phyloP scores from a whole-genome alignment of 805 yeast genomes.

The Maudiozyma bulderi region DNA sequence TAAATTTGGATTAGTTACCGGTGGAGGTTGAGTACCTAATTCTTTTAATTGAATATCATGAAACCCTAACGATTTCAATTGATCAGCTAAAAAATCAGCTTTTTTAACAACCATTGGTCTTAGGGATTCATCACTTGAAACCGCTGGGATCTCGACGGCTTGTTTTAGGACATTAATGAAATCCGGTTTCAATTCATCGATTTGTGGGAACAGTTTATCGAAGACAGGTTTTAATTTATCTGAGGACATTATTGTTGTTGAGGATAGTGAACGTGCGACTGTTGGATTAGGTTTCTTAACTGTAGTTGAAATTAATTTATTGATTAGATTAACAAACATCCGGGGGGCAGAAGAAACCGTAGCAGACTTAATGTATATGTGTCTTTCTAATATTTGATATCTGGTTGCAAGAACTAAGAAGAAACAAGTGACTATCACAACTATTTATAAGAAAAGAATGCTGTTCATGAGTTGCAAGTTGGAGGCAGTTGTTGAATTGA shows the following conservation, averaged over 20 bases:
- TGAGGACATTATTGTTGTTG: slow-evolving; percentile 7
- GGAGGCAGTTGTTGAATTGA: no score
- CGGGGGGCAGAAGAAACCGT: neutral
- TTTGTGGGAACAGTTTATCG: slow-evolving; percentile 37
- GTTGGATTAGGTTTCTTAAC: neutral
- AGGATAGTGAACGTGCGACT: neutral
- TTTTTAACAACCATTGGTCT: slow-evolving; percentile 86
- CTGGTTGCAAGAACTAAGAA: neutral
- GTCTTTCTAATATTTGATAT: neutral
- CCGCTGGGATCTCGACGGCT: slow-evolving; percentile 94
- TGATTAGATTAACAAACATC: neutral
- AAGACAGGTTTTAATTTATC: slow-evolving; percentile 12
- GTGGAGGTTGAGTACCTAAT: slow-evolving; percentile 88
- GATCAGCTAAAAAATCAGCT: slow-evolving; percentile 69
- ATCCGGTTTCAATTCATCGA: slow-evolving; percentile 64
- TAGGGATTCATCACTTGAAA: slow-evolving; percentile 78
- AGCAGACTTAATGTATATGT: neutral
- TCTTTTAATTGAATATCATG: slow-evolving; percentile 72
- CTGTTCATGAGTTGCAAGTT: no score
- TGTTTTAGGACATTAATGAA: slow-evolving; percentile 63
- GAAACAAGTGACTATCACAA: no score
- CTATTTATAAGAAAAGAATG: no score
- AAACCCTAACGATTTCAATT: slow-evolving; percentile 67
- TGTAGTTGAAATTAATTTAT: neutral
- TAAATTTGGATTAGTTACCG: slow-evolving; percentile 55